Conservation (phyloP, 1,284 basidiomycete species). For the Cutaneotrichosporon sp. region DNA sequence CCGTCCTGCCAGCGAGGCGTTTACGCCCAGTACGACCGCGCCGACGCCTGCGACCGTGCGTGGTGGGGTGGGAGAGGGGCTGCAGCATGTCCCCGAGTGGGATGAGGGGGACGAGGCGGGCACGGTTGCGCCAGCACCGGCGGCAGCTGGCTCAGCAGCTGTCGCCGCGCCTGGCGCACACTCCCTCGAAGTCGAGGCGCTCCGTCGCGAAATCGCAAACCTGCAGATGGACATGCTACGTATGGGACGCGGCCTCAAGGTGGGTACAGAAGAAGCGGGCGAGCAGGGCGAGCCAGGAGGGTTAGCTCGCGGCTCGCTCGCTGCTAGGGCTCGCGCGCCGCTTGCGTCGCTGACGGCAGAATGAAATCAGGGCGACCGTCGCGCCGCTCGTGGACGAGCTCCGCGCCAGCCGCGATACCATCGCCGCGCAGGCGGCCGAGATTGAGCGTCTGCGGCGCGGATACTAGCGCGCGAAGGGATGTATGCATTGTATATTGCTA, state of each 20-base stretch:
- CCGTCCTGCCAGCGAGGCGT: conserved; percentile 1
- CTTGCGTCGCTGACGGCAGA: conserved; percentile 13
- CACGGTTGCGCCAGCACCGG: not conserved
- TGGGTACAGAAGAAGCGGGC: conserved; percentile 10
- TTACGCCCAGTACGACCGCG: not conserved
- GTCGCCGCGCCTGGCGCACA: not conserved
- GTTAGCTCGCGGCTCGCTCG: too few relatives aligned
- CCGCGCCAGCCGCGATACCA: conserved; percentile 20
- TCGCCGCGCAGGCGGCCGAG: conserved; percentile 30
- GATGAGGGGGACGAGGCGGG: not conserved
- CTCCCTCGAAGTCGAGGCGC: conserved; percentile 15
- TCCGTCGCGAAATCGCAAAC: conserved; percentile 27
- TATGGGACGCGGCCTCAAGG: conserved; percentile 30
- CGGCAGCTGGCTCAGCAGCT: not conserved
- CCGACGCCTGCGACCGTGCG: not conserved
- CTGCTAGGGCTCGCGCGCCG: too few relatives aligned
- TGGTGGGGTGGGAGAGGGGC: not conserved
- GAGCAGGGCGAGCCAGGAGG: too few relatives aligned
- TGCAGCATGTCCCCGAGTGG: not conserved
- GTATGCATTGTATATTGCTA: not conserved
- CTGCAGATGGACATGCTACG: conserved; percentile 36
- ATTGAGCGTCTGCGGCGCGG: conserved; percentile 31
- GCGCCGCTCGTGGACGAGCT: conserved; percentile 26
- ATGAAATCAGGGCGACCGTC: conserved; percentile 28
- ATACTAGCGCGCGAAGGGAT: conserved; percentile 14